Evolutionary conservation across 2,329 filamentous ascomycete species (phyloP).

Genomic region (Sordariomycetes sp.): DNA sequence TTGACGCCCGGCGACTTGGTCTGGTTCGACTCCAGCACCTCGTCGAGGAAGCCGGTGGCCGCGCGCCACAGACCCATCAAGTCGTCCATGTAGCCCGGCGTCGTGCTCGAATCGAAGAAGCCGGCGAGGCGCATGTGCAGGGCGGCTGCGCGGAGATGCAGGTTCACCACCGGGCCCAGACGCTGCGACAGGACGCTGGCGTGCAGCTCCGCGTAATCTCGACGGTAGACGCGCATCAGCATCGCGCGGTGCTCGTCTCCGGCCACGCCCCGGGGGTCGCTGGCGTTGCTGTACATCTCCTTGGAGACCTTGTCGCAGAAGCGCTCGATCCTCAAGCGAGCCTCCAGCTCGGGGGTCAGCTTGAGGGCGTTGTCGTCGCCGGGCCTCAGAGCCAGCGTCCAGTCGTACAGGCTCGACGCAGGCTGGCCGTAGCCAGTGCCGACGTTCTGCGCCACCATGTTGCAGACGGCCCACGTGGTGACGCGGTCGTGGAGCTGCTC

Average conservation of each 20-base stretch:
- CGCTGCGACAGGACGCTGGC: conserved; percentile 49
- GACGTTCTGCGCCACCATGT: conserved; percentile 72
- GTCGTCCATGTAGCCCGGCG: conserved; percentile 63
- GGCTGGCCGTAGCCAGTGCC: conserved; percentile 81
- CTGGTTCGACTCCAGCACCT: conserved; percentile 46
- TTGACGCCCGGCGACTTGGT: conserved; percentile 34
- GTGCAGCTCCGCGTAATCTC: conserved; percentile 55
- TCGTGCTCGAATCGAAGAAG: conserved; percentile 71
- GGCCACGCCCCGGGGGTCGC: conserved; percentile 60
- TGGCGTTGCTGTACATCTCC: conserved; percentile 70
- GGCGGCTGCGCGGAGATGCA: conserved; percentile 64
- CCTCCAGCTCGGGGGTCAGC: conserved; percentile 53
- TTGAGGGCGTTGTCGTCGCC: conserved; percentile 51
- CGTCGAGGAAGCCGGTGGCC: conserved; percentile 59
- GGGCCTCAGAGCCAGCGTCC: conserved; percentile 55
- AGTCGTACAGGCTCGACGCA: conserved; percentile 69
- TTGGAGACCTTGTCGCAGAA: conserved; percentile 72
- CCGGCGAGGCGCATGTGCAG: conserved; percentile 70
- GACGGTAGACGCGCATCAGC: conserved; percentile 56
- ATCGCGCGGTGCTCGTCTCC: conserved; percentile 59
- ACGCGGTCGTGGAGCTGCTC: conserved; percentile 73
- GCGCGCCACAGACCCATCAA: conserved; percentile 69
- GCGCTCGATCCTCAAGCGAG: conserved; percentile 60
- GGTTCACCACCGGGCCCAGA: conserved; percentile 47
- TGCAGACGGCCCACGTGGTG: conserved; percentile 76